Conservation (phyloP, 208 protist species). For the Leishmania arabica region DNA sequence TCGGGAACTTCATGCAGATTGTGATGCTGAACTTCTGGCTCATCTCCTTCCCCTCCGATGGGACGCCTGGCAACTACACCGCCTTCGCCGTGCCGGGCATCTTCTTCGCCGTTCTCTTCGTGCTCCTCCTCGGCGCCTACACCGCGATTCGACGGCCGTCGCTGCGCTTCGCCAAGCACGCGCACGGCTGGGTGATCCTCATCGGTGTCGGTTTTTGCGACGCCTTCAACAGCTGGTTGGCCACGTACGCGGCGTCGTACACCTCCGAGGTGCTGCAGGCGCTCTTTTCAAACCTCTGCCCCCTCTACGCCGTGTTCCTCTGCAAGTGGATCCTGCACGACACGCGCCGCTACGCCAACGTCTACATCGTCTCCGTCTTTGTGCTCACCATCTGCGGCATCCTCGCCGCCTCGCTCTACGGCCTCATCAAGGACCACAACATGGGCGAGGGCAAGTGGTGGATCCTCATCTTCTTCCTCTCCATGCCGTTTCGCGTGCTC, state of each 20-base stretch:
- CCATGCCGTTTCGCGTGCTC: constrained; percentile 67
- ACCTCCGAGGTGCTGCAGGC: constrained; percentile 83
- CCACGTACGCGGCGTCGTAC: constrained; percentile 76
- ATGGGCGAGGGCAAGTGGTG: constrained; percentile 60
- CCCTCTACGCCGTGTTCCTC: constrained; percentile 73
- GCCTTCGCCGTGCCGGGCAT: constrained; percentile 70
- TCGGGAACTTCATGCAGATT: constrained; percentile 82
- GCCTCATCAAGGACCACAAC: constrained; percentile 41
- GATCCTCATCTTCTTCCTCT: constrained; percentile 81
- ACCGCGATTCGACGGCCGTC: constrained; percentile 48
- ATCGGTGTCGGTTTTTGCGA: constrained; percentile 70
- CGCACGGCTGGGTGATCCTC: constrained; percentile 50
- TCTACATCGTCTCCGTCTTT: constrained; percentile 60
- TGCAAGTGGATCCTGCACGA: constrained; percentile 80
- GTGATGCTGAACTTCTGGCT: constrained; percentile 90
- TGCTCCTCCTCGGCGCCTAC: constrained; percentile 56
- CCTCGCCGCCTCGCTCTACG: constrained; percentile 56
- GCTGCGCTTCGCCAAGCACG: constrained; percentile 54
- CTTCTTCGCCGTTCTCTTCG: constrained; percentile 66
- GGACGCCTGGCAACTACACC: constrained; percentile 70
- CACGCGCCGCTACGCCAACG: constrained; percentile 62
- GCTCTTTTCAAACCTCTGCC: constrained; percentile 70
- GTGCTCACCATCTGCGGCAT: constrained; percentile 67
- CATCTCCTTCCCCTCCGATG: constrained; percentile 59
- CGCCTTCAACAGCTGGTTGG: constrained; percentile 75